Base-by-base conservation (phyloP, 1,284 basidiomycete species). In the Austroboletus olivaceoglutinosus region DNA sequence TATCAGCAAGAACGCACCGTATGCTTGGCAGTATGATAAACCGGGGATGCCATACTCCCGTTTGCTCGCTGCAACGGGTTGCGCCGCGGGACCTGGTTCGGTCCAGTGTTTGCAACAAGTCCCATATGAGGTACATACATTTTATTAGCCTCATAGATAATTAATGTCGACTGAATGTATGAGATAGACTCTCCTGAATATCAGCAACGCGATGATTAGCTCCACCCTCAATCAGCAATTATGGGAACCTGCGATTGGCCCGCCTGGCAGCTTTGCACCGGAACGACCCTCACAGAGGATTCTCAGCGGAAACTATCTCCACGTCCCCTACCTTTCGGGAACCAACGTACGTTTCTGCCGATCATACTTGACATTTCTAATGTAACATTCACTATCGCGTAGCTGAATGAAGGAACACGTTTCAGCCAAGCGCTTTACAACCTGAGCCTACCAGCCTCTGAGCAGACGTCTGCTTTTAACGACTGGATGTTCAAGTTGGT, bases 161-260 rank as follows among this genome's bases (percentile, higher is more conserved):
- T 12, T 37, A 22, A 34, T 40, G 5, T 2, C 25, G 19, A 38
- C 34, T 37, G 10, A 50, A 30, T 23, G 8, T 12, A 3, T 22
- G 13, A 29, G 33, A 3, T 29, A 62, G 59, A 48, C 33, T 7
- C 52, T 62, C 37, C 18, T 59, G 41, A 53, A 59, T 30, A 44
- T 59, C 46, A 78, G 75, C 44, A 82, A 82, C 52, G 45, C 55
- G 0, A 73, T 82, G 73, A 76, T 79, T 11, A 49, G 29, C 0
- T 52, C 63, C 3, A 76, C 75, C 1, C 59, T 84, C 23, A 82
- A 83, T 50, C 18, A 53, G 2, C 82, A 85, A 52, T 62, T 83
- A 15, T 84, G 82, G 82, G 70, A 85, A 54, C 82, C 82, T 0
- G 59, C 78, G 1, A 71, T 83, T 8, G 81, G 81, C 0, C 76